phyloP scores from a whole-genome alignment of 306 rosid genomes.

The Cucurbita pepo region DNA sequence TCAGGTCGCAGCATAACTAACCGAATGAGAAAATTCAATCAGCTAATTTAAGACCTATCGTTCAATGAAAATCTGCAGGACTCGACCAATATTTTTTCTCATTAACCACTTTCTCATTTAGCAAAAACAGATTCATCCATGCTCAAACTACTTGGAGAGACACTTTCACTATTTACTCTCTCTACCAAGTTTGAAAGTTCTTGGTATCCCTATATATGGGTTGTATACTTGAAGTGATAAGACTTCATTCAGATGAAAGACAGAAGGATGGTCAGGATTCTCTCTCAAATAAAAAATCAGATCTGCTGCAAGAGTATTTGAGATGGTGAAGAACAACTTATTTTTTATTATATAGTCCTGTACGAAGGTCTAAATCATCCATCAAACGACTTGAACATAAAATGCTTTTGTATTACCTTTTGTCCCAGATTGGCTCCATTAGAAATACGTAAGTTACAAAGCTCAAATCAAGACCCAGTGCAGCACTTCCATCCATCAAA shows the following conservation, averaged over 20 bases:
- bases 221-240: neutral
- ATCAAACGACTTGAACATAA: neutral
- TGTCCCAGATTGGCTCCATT: conserved; percentile 99
- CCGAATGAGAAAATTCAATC: neutral
- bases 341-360: neutral
- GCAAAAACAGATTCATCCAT: neutral
- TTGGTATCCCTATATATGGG: neutral
- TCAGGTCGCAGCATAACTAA: neutral
- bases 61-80: neutral
- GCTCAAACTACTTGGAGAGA: neutral
- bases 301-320: neutral
- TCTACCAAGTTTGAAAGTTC: neutral
- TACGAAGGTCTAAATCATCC: neutral
- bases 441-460: conserved; percentile 75
- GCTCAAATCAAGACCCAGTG: conserved; percentile 93
- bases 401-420: conserved; percentile 41
- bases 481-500: conserved; percentile 99
- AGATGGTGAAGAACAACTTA: neutral
- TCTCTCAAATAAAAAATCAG: neutral
- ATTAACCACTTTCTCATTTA: neutral
- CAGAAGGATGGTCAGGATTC: neutral
- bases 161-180: neutral
- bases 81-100: neutral
- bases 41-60: neutral
- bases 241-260: neutral